phyloP scores from a whole-genome alignment of 148 eudicot species.

The Persicaria tinctoria region DNA sequence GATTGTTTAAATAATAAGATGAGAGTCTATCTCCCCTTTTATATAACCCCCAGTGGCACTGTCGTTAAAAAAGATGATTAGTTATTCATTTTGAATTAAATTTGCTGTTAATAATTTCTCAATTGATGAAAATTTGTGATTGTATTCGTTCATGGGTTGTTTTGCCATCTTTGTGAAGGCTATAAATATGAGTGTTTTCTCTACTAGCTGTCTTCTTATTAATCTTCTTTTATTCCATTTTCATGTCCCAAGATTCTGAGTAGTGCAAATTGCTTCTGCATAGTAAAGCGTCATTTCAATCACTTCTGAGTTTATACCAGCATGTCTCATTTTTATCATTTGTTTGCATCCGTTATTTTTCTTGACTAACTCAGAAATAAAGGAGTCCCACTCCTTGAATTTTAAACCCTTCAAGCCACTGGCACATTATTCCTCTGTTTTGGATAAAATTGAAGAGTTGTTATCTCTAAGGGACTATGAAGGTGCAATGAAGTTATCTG shows the following conservation, averaged over 20 bases:
- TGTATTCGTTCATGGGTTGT: not conserved
- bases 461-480: slow-evolving; percentile 52
- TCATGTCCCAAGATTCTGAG: not conserved
- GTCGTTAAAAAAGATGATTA: not conserved
- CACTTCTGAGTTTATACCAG: not conserved
- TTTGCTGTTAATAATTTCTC: not conserved
- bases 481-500: slow-evolving; percentile 59
- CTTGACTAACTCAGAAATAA: slow-evolving; percentile 64
- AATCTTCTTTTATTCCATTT: not conserved
- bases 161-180: not conserved
- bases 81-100: not conserved
- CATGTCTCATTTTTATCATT: not conserved
- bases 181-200: not conserved
- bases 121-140: not conserved
- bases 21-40: not conserved
- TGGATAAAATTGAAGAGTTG: slow-evolving; percentile 60
- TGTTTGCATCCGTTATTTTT: slow-evolving; percentile 3
- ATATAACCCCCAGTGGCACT: not conserved
- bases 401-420: slow-evolving; percentile 89
- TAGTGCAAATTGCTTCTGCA: not conserved
- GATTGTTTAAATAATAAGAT: not conserved
- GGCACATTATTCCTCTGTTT: slow-evolving; percentile 42
- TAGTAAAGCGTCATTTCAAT: not conserved
- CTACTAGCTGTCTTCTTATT: not conserved
- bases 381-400: slow-evolving; percentile 60